Evolutionary conservation across 2,329 filamentous ascomycete species (phyloP), one percentile per base, ranked within the genome.

Genomic region (Exserohilum rostratum): DNA sequence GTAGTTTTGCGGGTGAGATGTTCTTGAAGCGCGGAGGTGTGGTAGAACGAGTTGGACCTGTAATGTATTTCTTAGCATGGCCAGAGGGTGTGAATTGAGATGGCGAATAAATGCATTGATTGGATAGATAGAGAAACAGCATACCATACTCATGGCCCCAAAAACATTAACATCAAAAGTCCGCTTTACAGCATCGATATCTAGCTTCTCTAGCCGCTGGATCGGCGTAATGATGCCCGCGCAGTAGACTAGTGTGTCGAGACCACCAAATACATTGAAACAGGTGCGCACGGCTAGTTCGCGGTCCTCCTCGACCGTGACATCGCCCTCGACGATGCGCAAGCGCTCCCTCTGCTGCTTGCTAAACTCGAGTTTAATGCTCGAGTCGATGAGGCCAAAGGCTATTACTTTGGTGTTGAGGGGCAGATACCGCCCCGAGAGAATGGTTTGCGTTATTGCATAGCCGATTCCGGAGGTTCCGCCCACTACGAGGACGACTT

Each of bases 131-230:
- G 15, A 5, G 10, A 33, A 12, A 6, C 17, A 35, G 33, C 55
- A 5, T 65, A 66, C 67, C 61, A 68, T 67, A 3, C 50, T 60
- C 54, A 67, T 64, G 3, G 61, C 58, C 9, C 65, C 67, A 31
- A 69, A 68, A 20, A 68, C 60, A 52, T 69, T 68, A 17, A 67
- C 60, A 31, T 64, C 65, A 44, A 61, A 68, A 9, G 59, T 53
- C 33, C 22, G 52, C 38, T 66, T 62, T 7, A 62, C 54, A 7
- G 50, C 59, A 11, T 60, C 56, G 0, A 68, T 49, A 35, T 66
- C 47, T 18, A 68, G 10, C 10, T 65, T 61, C 20, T 65, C 62
- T 3, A 66, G 50, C 15, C 56, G 35, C 38, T 63, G 55, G 27
- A 68, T 66, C 2, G 66, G 67, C 4, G 57, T 66, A 11, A 69